Percentiles rank a stretch among this genome's conserved stretches.
Evolutionary conservation across 2,329 filamentous ascomycete species (phyloP).

Genomic region (Exophiala spinifera): DNA sequence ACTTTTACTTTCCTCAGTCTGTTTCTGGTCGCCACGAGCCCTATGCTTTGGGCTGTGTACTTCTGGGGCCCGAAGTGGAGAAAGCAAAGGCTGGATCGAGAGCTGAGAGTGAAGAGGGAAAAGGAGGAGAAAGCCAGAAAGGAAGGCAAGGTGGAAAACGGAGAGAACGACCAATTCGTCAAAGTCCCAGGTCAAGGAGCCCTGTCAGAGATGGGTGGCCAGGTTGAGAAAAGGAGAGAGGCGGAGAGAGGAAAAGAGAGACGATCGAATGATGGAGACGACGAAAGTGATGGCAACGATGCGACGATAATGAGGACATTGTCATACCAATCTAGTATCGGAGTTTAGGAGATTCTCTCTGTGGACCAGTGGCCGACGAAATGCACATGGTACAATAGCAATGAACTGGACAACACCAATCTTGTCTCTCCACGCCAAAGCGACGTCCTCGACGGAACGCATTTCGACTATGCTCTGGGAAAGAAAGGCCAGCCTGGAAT

Average conservation of each 20-base stretch:
- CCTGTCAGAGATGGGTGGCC: constrained; percentile 9
- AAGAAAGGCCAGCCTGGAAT: too few relatives aligned
- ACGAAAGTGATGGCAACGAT: constrained; percentile 1
- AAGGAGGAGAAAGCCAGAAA: constrained; percentile 22
- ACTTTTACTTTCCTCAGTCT: constrained; percentile 40
- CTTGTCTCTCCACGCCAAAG: too few relatives aligned
- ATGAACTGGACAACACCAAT: too few relatives aligned
- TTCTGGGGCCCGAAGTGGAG: constrained; percentile 33
- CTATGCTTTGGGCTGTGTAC: constrained; percentile 33
- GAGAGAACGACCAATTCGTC: neutral
- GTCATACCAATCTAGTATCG: constrained; percentile 12
- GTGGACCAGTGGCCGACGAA: too few relatives aligned
- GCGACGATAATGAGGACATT: constrained; percentile 10
- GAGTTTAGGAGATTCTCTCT: neutral
- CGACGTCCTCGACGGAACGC: too few relatives aligned
- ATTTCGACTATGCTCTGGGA: too few relatives aligned
- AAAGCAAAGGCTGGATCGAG: constrained; percentile 23
- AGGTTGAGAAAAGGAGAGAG: constrained; percentile 3
- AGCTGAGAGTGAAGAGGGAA: constrained; percentile 8
- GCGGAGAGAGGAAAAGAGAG: neutral
- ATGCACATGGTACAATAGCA: too few relatives aligned
- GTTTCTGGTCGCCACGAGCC: constrained; percentile 36
- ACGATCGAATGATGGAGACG: neutral
- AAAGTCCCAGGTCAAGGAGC: constrained; percentile 14
- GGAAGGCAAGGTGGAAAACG: constrained; percentile 9